phyloP scores from a whole-genome alignment of 2,329 filamentous ascomycete species.

The Furcasterigmium sp. region DNA sequence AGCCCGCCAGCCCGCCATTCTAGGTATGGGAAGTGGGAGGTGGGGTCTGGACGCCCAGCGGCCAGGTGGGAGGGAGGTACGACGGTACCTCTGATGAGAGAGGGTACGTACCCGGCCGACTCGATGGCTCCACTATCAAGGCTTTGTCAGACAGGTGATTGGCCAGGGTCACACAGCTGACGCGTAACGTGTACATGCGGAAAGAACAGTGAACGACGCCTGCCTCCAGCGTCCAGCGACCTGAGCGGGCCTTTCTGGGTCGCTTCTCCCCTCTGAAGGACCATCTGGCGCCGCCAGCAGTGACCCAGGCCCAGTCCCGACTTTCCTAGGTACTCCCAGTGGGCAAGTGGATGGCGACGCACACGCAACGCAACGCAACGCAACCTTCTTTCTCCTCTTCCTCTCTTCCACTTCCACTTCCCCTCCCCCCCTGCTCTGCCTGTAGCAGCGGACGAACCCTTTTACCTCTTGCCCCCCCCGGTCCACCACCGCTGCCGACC shows the following conservation, averaged over 20 bases:
- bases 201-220: conserved; percentile 1
- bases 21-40: too few relatives aligned
- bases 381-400: conserved; percentile 1
- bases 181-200: conserved; percentile 21
- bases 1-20: too few relatives aligned
- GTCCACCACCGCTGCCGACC: neutral
- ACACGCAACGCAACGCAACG: neutral
- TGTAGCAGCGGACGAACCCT: neutral
- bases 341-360: neutral
- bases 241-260: neutral
- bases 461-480: neutral
- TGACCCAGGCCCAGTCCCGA: conserved; percentile 3
- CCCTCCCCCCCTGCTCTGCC: neutral
- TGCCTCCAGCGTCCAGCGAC: neutral
- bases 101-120: conserved; percentile 11
- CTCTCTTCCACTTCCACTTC: conserved; percentile 1
- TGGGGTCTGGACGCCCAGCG: too few relatives aligned
- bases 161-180: conserved; percentile 20
- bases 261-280: neutral
- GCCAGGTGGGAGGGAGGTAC: neutral
- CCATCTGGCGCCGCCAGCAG: neutral
- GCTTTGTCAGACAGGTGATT: conserved; percentile 11
- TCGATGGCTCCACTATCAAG: conserved; percentile 7
- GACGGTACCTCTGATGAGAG: conserved; percentile 3
- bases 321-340: neutral